Evolutionary conservation across 257 asterid genomes (phyloP), one percentile per base, ranked within the genome.

Genomic region (Petrea volubilis): DNA sequence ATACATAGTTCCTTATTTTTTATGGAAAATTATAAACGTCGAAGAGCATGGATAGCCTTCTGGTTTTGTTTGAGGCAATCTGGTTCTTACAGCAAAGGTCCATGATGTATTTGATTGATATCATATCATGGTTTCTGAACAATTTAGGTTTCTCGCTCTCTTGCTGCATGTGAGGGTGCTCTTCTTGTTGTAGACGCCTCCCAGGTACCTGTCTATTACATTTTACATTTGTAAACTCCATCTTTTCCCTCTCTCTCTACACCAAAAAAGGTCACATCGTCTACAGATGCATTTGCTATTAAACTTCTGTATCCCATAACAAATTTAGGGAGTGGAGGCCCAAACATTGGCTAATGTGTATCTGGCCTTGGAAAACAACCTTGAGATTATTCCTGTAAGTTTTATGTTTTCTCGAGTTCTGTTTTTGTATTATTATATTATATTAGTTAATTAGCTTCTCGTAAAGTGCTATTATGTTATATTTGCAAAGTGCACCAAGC

Each of bases 111-210:
- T 29, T 53, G 57, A 69, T 66, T 61, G 47, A 67, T 82, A 62
- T 66, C 17, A 14, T 73, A 51, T 72, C 15, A 66, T 57, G 31
- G 55, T 61, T 80, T 74, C 60, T 69, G 28, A 65, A 53, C 27
- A 59, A 58, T 27, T 41, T 64, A 95, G 99, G 99, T 95, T 75
- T 95, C 99, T 77, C 98, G 99, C 80, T 95, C 99, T 73, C 98
- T 95, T 77, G 99, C 99, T 66, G 99, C 99, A 3, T 95, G 99
- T 79, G 99, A 95, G 83, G 99, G 99, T 60, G 99, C 99, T 67
- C 92, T 95, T 77, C 97, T 95, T 75, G 98, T 95, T 77, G 99
- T 95, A 61, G 99, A 95, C 86, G 97, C 99, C 58, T 95, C 99
- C 70, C 99, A 95, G 90, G 99, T 92, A 76, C 78, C 60, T 50